Conservation (phyloP, 805 yeast species). For the Yarrowia sp. region DNA sequence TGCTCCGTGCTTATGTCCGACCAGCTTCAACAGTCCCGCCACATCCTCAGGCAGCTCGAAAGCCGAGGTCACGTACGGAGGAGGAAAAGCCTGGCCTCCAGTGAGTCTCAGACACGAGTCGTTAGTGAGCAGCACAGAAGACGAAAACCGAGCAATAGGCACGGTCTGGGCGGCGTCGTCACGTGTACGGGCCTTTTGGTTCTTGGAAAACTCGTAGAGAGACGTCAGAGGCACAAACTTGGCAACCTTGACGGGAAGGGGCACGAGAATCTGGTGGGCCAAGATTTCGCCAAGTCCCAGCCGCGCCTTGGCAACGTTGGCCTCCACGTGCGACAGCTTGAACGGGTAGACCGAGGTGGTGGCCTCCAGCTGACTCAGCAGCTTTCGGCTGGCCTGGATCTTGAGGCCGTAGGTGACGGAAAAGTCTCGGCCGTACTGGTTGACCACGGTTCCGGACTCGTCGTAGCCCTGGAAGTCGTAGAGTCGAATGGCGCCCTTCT, state of each 20-base stretch:
- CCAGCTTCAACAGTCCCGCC: slow-evolving; percentile 46
- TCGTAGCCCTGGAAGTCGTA: slow-evolving; percentile 48
- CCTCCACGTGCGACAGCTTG: slow-evolving; percentile 75
- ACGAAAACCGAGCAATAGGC: slow-evolving; percentile 75
- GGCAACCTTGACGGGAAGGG: slow-evolving; percentile 74
- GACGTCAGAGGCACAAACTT: slow-evolving; percentile 74
- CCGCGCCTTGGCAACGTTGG: slow-evolving; percentile 66
- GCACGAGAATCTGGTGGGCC: slow-evolving; percentile 78
- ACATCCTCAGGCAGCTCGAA: slow-evolving; percentile 63
- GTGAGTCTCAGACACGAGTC: slow-evolving; percentile 75
- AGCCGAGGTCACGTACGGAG: slow-evolving; percentile 88
- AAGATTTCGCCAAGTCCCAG: slow-evolving; percentile 81
- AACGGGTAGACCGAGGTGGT: slow-evolving; percentile 88
- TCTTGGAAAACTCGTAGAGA: slow-evolving; percentile 68
- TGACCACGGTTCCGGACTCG: slow-evolving; percentile 42
- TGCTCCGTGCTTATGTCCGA: slow-evolving; percentile 47
- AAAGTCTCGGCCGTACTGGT: slow-evolving; percentile 76
- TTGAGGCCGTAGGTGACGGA: slow-evolving; percentile 81
- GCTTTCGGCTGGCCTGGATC: slow-evolving; percentile 72
- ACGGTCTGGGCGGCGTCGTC: slow-evolving; percentile 59
- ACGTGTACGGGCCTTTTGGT: slow-evolving; percentile 51
- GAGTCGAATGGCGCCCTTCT: slow-evolving; percentile 46
- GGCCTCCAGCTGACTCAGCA: slow-evolving; percentile 74
- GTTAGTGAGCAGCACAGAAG: slow-evolving; percentile 71
- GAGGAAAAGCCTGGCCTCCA: slow-evolving; percentile 77